Evolutionary conservation across 352 stramenopile genomes (phyloP).

Genomic region (Achlya hypogyna): DNA sequence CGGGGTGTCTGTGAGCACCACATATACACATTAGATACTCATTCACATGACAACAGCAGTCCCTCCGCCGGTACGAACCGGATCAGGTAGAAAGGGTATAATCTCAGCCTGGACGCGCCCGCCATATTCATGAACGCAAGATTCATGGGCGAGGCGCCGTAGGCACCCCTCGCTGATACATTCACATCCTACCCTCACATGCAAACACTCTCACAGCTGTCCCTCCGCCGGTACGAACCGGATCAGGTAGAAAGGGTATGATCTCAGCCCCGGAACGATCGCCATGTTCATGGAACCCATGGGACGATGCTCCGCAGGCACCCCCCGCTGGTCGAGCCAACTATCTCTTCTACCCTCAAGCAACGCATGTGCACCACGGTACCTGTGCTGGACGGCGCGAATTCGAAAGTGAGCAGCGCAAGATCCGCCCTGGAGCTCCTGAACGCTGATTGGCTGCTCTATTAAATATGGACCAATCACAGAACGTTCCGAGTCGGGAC

Average conservation of each 20-base stretch:
- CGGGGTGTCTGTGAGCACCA: background rate
- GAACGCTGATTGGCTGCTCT: background rate
- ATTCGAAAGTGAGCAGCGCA: conserved; percentile 10
- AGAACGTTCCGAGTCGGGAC: background rate
- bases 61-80: conserved; percentile 34
- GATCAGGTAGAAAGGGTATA: conserved; percentile 59
- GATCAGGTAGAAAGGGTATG: conserved; percentile 59
- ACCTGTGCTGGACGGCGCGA: conserved; percentile 6
- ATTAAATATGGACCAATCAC: background rate
- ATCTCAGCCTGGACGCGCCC: conserved; percentile 44
- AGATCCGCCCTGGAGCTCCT: background rate
- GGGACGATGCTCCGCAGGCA: conserved; percentile 41
- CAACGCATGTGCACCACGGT: background rate
- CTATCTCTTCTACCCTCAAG: background rate
- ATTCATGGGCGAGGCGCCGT: conserved; percentile 31
- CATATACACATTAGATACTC: conserved; percentile 9
- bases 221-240: conserved; percentile 50
- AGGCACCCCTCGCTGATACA: conserved; percentile 50
- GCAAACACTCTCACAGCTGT: conserved; percentile 22
- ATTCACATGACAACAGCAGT: conserved; percentile 7
- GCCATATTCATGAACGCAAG: background rate
- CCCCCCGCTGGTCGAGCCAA: conserved; percentile 38
- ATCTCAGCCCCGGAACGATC: conserved; percentile 46
- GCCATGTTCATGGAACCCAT: conserved; percentile 22
- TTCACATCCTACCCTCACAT: conserved; percentile 2